Evolutionary conservation across 2,329 filamentous ascomycete species (phyloP), one percentile per base, ranked within the genome.

Genomic region (Talaromyces islandicus): DNA sequence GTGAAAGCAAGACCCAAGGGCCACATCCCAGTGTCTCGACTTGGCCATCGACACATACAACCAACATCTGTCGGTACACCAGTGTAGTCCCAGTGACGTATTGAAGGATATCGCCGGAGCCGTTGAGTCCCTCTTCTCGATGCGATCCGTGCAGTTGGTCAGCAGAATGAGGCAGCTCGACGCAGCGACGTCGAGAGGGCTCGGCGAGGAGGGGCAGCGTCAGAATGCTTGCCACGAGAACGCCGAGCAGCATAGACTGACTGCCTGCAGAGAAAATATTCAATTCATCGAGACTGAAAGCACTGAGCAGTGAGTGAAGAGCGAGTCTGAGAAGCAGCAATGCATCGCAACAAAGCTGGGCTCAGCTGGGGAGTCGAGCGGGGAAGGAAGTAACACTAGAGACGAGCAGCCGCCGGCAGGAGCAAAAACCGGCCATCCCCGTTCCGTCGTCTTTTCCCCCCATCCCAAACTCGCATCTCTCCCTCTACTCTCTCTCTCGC

Each of bases 391-490:
- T 19, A 41, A 32, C 48, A 51, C 38, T 35, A 56, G 54, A 32
- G 25, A 54, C 32, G 48, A 50, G 35, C 35, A 41, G 50, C 30
- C 30, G 50, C 35, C 38, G 58, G 59, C 62, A 58, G 57, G 17
- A 61, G 58, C 61, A 52, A 52, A 52, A 52, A 52, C 58, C 46
- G 53, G 67, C 64, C 64, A 62, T 62, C 62, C 62, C 64, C 64
- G 64, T 67, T 68, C 67, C 66, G 61, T 67, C 66, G 58, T 65
- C 63, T 63, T 64, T 54, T 64, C 64, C 62, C 62, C 66, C 63
- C 69, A 64, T 68, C 66, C 70, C 67, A 66, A 27, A 64, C 68
- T 67, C 65, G 65, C 68, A 67, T 65, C 65, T 67, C 69, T 67
- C 64, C 38, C 51, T 30, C 53, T 41, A 67, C 69, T 67, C 64